These are phyloP conservation scores for Saccharomycopsis oosterbeekiorum DNA, from an alignment of 805 yeast genomes.

Conservation along the genomic window DNA sequence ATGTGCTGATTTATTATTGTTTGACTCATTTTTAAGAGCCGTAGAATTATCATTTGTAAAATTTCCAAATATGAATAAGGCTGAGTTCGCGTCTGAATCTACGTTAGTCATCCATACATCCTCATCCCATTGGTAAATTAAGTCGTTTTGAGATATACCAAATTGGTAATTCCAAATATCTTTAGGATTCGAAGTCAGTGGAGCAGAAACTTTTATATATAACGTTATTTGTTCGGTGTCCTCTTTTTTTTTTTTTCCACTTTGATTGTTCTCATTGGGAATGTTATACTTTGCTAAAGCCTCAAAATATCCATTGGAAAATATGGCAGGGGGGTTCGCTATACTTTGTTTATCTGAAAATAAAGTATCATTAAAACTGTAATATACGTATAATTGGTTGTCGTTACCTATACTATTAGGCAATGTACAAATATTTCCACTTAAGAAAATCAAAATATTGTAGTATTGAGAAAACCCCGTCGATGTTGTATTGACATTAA, in stretches of 20 bases:
- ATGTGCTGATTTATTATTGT: slow-evolving; percentile 17
- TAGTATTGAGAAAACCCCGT: slow-evolving; percentile 37
- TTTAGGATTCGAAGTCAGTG: slow-evolving; percentile 1
- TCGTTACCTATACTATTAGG: slow-evolving; percentile 19
- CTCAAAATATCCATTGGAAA: slow-evolving; percentile 15
- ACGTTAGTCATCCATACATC: slow-evolving; percentile 44
- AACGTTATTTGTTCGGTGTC: slow-evolving; percentile 4
- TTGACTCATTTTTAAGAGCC: slow-evolving; percentile 14
- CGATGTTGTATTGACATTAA: slow-evolving; percentile 33
- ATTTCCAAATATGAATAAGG: slow-evolving; percentile 53
- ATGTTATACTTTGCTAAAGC: slow-evolving; percentile 15
- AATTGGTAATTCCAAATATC: slow-evolving; percentile 51
- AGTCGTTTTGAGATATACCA: slow-evolving; percentile 53
- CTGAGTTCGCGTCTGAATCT: slow-evolving; percentile 63
- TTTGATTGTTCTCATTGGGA: background rate
- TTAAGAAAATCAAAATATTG: slow-evolving; percentile 38
- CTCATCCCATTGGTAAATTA: slow-evolving; percentile 63
- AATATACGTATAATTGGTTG: slow-evolving; percentile 12
- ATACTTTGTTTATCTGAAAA: slow-evolving; percentile 2
- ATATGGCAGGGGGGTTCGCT: slow-evolving; percentile 6
- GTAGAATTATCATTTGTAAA: slow-evolving; percentile 25
- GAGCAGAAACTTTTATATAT: slow-evolving; percentile 13
- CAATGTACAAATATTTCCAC: slow-evolving; percentile 40
- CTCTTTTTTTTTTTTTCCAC: background rate
- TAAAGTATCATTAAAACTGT: slow-evolving; percentile 12